These are phyloP conservation scores for Paraconiothyrium brasiliense DNA, from an alignment of 2,329 filamentous ascomycete genomes.

Conservation along the genomic window DNA sequence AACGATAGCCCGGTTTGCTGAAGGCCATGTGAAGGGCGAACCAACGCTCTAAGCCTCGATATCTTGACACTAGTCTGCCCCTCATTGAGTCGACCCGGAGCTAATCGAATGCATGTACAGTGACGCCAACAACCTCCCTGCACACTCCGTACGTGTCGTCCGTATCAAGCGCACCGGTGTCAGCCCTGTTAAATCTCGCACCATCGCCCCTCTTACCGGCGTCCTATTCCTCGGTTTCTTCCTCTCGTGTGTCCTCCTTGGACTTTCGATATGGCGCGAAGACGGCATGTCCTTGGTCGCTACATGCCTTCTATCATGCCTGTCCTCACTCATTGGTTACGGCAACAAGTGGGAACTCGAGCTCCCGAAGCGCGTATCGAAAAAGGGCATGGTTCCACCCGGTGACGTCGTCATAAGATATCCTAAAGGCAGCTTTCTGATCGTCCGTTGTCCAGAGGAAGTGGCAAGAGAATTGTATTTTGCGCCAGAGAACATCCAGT, in stretches of 20 bases:
- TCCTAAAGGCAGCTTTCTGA: constrained; percentile 60
- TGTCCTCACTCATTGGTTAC: constrained; percentile 60
- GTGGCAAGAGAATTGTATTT: constrained; percentile 63
- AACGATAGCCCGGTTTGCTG: neutral
- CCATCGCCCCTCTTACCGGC: constrained; percentile 56
- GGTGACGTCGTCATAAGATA: constrained; percentile 62
- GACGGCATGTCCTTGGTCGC: constrained; percentile 63
- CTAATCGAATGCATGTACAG: constrained; percentile 25
- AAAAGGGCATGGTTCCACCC: constrained; percentile 43
- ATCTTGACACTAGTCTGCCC: neutral
- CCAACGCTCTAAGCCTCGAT: neutral
- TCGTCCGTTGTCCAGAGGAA: constrained; percentile 60
- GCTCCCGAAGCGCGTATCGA: constrained; percentile 50
- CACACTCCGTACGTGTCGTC: constrained; percentile 54
- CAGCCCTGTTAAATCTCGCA: constrained; percentile 53
- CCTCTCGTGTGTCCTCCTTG: constrained; percentile 55
- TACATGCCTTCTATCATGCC: constrained; percentile 57
- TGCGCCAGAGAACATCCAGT: constrained; percentile 60
- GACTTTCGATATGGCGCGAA: constrained; percentile 53
- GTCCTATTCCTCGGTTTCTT: constrained; percentile 57
- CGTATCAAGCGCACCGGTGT: constrained; percentile 46
- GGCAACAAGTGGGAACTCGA: constrained; percentile 61
- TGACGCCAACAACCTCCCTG: constrained; percentile 47
- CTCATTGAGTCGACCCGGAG: neutral
- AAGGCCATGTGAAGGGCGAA: neutral